These are phyloP conservation scores for Ogataea pignaliae DNA, from an alignment of 805 yeast species.

Conservation along the genomic window DNA sequence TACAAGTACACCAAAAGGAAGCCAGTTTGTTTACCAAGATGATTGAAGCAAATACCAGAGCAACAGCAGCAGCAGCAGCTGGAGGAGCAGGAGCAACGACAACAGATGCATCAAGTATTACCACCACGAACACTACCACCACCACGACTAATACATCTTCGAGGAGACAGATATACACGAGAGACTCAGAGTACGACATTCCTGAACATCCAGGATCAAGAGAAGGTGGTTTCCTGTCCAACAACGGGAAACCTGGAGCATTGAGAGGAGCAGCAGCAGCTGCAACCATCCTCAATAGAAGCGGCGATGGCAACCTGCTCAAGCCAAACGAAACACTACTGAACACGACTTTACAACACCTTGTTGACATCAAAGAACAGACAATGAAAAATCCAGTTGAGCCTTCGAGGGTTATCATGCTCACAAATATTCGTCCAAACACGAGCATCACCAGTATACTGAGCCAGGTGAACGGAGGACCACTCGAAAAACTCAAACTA, in stretches of 20 bases:
- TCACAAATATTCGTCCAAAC: conserved; percentile 21
- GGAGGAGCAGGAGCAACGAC: neutral
- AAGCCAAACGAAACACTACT: conserved; percentile 18
- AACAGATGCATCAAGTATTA: no score
- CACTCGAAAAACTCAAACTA: conserved; percentile 48
- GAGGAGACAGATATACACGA: no score
- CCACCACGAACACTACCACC: conserved; percentile 1
- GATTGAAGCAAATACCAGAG: conserved; percentile 15
- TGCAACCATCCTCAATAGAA: no score
- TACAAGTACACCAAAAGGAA: conserved; percentile 7
- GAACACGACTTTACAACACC: conserved; percentile 6
- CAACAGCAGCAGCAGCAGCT: conserved; percentile 1
- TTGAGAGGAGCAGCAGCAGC: no score
- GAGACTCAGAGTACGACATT: no score
- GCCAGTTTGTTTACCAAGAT: conserved; percentile 14
- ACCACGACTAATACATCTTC: no score
- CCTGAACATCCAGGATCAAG: no score
- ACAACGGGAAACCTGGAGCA: no score
- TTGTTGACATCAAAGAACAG: neutral
- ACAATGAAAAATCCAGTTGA: neutral
- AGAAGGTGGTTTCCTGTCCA: no score
- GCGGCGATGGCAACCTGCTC: conserved; percentile 6
- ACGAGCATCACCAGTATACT: conserved; percentile 49
- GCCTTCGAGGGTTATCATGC: conserved; percentile 17
- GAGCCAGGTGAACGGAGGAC: conserved; percentile 63